Conservation (phyloP, 164 flowering plant species). For the Macadamia tetraphylla region DNA sequence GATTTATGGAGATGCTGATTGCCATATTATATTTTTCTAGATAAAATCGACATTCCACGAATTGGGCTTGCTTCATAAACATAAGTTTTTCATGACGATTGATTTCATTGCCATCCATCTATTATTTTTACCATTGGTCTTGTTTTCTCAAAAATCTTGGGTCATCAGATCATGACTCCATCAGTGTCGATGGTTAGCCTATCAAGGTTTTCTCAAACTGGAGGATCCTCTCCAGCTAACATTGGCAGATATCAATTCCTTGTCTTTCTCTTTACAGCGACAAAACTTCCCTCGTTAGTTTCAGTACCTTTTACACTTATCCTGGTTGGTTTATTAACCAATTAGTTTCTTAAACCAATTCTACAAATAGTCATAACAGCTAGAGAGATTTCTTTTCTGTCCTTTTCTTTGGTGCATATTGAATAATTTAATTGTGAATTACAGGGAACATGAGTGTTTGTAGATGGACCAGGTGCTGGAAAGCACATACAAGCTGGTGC, state of each 20-base stretch:
- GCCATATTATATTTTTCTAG: not conserved
- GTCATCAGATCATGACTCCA: constrained; percentile 45
- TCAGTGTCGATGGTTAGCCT: constrained; percentile 84
- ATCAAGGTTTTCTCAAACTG: constrained; percentile 94
- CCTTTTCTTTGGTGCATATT: no score
- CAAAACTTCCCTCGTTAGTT: no score
- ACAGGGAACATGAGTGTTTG: constrained; percentile 97
- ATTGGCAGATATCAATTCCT: constrained; percentile 70
- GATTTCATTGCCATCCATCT: not conserved
- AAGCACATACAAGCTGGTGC: constrained; percentile 99
- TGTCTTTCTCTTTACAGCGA: no score
- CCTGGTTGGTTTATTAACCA: no score
- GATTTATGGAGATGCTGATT: not conserved
- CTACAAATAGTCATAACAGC: no score
- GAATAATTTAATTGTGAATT: not conserved
- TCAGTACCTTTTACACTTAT: no score
- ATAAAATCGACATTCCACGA: not conserved
- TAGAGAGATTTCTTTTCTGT: no score
- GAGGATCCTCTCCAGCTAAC: constrained; percentile 86
- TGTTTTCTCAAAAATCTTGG: constrained; percentile 40
- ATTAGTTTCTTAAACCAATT: no score
- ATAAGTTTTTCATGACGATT: not conserved
- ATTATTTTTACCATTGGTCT: no score
- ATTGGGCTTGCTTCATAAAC: not conserved
- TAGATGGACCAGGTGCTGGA: constrained; percentile 98